A percentile compares a stretch with the other conserved stretches of the same genome.
Evolutionary conservation across 306 rosid species (phyloP).

Genomic region (Cicer cuneatum): DNA sequence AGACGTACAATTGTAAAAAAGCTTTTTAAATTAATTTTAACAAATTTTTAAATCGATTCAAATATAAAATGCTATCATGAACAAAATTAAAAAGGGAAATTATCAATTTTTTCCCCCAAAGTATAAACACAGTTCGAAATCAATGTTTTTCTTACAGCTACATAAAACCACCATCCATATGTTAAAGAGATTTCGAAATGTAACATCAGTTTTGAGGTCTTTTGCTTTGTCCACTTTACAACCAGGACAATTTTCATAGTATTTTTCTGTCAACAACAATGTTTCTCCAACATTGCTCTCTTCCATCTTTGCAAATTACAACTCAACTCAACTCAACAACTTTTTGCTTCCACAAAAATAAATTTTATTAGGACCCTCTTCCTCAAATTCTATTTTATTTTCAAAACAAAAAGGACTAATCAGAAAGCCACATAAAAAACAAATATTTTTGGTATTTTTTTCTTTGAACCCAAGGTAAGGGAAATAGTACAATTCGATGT

Average conservation of each 20-base stretch:
- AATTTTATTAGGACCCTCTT: background rate
- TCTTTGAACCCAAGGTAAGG: background rate
- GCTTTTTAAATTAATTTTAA: no score
- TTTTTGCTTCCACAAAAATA: conserved; percentile 9
- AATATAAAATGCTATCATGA: no score
- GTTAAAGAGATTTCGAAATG: conserved; percentile 50
- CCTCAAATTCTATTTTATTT: background rate
- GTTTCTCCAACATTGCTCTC: conserved; percentile 41
- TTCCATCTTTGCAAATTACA: conserved; percentile 48
- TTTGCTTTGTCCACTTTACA: conserved; percentile 66
- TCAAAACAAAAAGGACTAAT: background rate
- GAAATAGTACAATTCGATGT: no score
- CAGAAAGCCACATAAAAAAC: background rate
- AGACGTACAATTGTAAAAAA: no score
- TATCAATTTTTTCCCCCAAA: background rate
- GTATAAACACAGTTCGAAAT: background rate
- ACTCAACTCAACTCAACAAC: background rate
- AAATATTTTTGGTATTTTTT: background rate
- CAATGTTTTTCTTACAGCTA: conserved; percentile 46
- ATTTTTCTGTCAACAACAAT: conserved; percentile 59
- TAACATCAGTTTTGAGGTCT: conserved; percentile 51
- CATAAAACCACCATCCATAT: conserved; percentile 61
- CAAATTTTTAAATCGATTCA: no score
- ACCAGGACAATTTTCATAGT: conserved; percentile 74
- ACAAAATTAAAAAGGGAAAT: background rate